Percentiles rank a stretch among this genome's conserved stretches.
Evolutionary conservation across 352 stramenopile species (phyloP).

Genomic region (Pythium oligandrum): DNA sequence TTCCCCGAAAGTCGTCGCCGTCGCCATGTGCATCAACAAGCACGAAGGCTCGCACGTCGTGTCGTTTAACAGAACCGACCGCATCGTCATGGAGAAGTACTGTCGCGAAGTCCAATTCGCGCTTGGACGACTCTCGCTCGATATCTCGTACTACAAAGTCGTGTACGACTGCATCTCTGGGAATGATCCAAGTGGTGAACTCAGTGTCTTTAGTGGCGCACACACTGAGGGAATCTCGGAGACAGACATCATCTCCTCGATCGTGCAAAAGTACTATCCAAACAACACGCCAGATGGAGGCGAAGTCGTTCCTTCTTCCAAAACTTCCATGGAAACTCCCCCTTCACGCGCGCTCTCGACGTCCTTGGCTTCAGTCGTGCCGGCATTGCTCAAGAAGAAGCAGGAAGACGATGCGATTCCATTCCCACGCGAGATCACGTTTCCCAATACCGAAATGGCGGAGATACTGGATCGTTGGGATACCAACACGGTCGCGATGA

Average conservation of each 20-base stretch:
- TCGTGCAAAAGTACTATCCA: constrained; percentile 34
- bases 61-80: constrained; percentile 54
- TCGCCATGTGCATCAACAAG: constrained; percentile 91
- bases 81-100: constrained; percentile 53
- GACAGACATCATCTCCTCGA: constrained; percentile 26
- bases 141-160: constrained; percentile 80
- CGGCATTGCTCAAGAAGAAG: constrained; percentile 35
- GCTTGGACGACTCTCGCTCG: constrained; percentile 53
- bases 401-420: constrained; percentile 47
- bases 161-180: constrained; percentile 22
- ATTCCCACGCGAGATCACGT: constrained; percentile 51
- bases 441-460: constrained; percentile 23
- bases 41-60: constrained; percentile 65
- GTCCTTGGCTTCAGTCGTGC: constrained; percentile 13
- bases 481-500: constrained; percentile 28
- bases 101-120: constrained; percentile 65
- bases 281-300: constrained; percentile 8
- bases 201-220: too few species aligned
- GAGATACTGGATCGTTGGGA: constrained; percentile 56
- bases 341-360: background rate
- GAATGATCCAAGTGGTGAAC: too few species aligned
- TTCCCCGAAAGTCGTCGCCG: constrained; percentile 51
- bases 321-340: background rate
- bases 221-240: constrained; percentile 14
- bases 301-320: background rate